Evolutionary conservation across 2,329 filamentous ascomycete species (phyloP).

Genomic region (Chaetomiaceae sp.): DNA sequence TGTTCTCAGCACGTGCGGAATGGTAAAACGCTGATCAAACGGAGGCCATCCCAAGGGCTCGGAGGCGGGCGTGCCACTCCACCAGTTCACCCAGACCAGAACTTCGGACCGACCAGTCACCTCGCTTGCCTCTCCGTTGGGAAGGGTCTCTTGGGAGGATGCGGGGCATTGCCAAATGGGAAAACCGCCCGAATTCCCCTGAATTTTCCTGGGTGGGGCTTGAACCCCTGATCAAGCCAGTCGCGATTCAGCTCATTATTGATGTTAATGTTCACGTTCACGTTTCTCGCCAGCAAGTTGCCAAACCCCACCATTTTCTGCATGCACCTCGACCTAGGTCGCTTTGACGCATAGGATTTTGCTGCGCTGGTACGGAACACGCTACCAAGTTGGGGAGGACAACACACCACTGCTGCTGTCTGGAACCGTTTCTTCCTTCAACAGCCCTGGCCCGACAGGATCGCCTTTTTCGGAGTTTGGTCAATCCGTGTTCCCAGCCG

Average conservation of each 20-base stretch:
- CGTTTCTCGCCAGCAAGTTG: not conserved
- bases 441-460: too few species aligned
- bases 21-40: not conserved
- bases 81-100: slow-evolving; percentile 4
- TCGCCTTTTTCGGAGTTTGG: too few species aligned
- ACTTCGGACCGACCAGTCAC: slow-evolving; percentile 15
- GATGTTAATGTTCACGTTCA: not conserved
- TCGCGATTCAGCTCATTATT: too few species aligned
- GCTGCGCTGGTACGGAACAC: too few species aligned
- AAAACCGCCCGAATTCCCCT: slow-evolving; percentile 18
- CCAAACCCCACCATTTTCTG: not conserved
- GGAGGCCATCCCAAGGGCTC: slow-evolving; percentile 5
- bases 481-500: too few species aligned
- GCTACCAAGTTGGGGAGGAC: too few species aligned
- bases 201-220: slow-evolving; percentile 8
- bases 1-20: too few species aligned
- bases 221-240: too few species aligned
- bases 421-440: too few species aligned
- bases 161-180: slow-evolving; percentile 14
- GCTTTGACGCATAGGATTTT: too few species aligned
- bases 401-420: too few species aligned
- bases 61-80: slow-evolving; percentile 6
- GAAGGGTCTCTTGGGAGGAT: slow-evolving; percentile 13
- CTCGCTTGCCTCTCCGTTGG: slow-evolving; percentile 21
- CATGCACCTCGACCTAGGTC: too few species aligned